phyloP scores from a whole-genome alignment of 345 rosid genomes.

The Turritis glabra region DNA sequence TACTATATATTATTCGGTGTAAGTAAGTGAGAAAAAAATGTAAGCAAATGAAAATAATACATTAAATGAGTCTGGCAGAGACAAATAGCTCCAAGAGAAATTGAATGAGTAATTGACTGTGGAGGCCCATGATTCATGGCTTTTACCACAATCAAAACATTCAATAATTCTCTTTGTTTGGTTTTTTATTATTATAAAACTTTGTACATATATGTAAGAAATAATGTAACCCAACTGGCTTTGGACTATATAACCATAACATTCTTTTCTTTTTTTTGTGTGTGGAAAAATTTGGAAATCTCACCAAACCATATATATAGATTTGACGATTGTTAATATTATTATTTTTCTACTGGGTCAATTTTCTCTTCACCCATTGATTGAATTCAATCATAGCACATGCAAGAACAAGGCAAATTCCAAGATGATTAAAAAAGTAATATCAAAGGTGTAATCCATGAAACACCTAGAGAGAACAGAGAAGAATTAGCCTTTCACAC shows the following conservation, averaged over 20 bases:
- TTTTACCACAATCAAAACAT: slow-evolving; percentile 34
- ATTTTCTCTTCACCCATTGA: slow-evolving; percentile 12
- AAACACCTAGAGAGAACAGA: slow-evolving; percentile 39
- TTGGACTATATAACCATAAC: slow-evolving; percentile 6
- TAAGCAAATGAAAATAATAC: background rate
- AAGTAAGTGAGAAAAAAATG: background rate
- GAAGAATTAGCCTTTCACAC: slow-evolving; percentile 36
- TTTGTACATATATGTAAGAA: slow-evolving; percentile 11
- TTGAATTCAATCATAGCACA: slow-evolving; percentile 31
- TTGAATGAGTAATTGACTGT: slow-evolving; percentile 27
- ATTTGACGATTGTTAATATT: slow-evolving; percentile 6
- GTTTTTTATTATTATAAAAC: background rate
- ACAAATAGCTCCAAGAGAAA: slow-evolving; percentile 37
- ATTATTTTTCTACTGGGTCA: background rate
- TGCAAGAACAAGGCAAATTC: slow-evolving; percentile 23
- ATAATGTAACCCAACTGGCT: slow-evolving; percentile 33
- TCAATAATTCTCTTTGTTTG: slow-evolving; percentile 28
- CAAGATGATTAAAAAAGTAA: slow-evolving; percentile 10
- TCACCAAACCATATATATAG: slow-evolving; percentile 28
- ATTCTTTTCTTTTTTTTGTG: background rate
- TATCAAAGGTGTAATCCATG: slow-evolving; percentile 32
- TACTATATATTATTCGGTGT: background rate
- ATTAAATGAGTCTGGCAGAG: slow-evolving; percentile 27
- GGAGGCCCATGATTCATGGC: slow-evolving; percentile 39
- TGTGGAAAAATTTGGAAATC: background rate